Base-by-base conservation (phyloP, 2,329 filamentous ascomycete species). In the Pseudogymnoascus sp. region DNA sequence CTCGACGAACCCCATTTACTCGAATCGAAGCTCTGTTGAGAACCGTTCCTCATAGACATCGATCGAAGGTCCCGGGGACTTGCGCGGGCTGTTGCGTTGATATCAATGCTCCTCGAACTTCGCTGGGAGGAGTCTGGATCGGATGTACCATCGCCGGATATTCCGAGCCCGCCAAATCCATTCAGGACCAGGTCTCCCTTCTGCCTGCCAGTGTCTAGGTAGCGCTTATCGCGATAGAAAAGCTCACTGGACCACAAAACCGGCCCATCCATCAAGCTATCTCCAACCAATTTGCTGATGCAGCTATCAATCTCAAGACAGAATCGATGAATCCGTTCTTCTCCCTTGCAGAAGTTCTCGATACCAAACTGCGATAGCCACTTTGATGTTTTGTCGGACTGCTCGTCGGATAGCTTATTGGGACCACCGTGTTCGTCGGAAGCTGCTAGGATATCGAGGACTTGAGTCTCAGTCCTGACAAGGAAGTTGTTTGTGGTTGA, bases 391-490 rank as follows among this genome's bases (percentile, higher is more conserved):
- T 92, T 86, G 59, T 95, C 90, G 0, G 92, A 87, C 72, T 97
- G 94, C 61, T 96, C 91, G 70, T 97, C 93, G n/a, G 90, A 92
- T 11, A 99, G 81, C 73, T 99, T 99, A 73, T 95, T 96, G 0
- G 91, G 90, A 0, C 94, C 93, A 11, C 92, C 93, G 67, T 96
- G 90, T 60, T 90, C 90, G 61, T 88, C 86, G 0, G 84, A 80
- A 4, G 92, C 92, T 30, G 92, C 91, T 71, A 97, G 82, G 11
- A 96, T 82, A 64, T 96, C 92, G 72, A 97, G 85, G 47, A 94
- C 85, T 70, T 96, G 91, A 6, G 88, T 86, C 73, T 96, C 91
- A 0, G 88, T 87, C 68, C 89, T 89, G 66, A 92, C 85, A 6
- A 96, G 81, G 63, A 93, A 87, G 28, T 82, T 82, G n/a, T 74